These are phyloP conservation scores for Wickerhamomyces bisporus DNA, from an alignment of 805 yeast genomes.

Conservation along the genomic window DNA sequence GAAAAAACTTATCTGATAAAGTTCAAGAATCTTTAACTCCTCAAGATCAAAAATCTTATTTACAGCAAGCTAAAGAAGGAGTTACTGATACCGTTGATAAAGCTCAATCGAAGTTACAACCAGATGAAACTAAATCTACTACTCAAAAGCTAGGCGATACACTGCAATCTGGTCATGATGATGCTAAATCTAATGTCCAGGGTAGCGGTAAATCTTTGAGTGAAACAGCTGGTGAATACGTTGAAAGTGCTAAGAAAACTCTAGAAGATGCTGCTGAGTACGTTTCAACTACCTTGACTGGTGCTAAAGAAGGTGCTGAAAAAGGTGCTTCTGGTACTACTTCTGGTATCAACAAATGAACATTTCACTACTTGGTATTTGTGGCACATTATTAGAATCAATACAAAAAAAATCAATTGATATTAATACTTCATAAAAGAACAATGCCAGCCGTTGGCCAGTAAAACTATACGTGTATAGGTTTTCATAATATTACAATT, in stretches of 20 bases:
- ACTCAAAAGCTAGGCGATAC: conserved; percentile 67
- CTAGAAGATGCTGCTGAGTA: conserved; percentile 39
- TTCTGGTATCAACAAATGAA: conserved; percentile 3
- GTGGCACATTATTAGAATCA: no score
- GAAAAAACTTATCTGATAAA: conserved; percentile 74
- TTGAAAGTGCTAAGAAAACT: conserved; percentile 50
- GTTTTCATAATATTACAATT: no score
- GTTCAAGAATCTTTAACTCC: conserved; percentile 64
- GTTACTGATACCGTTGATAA: conserved; percentile 66
- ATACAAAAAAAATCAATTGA: no score
- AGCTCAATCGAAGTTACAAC: conserved; percentile 52
- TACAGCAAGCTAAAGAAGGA: conserved; percentile 65
- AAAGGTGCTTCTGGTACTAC: no score
- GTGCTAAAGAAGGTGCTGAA: conserved; percentile 51
- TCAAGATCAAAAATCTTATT: conserved; percentile 57
- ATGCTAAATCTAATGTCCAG: conserved; percentile 29
- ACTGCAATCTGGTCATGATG: conserved; percentile 49
- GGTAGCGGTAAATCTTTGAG: conserved; percentile 35
- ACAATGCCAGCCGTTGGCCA: no score
- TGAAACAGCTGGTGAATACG: conserved; percentile 54
- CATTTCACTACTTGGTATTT: no score
- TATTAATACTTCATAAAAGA: no score
- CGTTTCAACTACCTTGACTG: conserved; percentile 46
- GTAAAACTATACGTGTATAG: no score
- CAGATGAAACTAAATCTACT: conserved; percentile 63